phyloP scores from a whole-genome alignment of 2,329 filamentous ascomycete genomes.

The Aspergillus piperis region DNA sequence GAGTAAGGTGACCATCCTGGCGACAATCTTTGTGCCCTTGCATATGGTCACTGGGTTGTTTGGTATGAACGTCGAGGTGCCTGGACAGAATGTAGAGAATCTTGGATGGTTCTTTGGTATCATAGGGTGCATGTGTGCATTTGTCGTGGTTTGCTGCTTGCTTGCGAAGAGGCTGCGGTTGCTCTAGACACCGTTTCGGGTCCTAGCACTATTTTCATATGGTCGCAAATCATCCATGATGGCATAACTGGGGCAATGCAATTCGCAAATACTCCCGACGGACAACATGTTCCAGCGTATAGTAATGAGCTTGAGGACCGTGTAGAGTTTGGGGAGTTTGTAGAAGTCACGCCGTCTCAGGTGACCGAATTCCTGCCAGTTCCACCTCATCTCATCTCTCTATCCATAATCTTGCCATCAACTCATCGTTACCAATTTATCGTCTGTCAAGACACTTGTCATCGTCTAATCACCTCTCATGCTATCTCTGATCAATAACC shows the following conservation, averaged over 20 bases:
- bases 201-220: too few species aligned
- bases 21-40: conserved; percentile 88
- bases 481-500: background rate
- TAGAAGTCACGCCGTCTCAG: background rate
- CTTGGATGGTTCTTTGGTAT: conserved; percentile 52
- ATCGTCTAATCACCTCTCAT: background rate
- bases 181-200: conserved; percentile 25
- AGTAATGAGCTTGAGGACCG: too few species aligned
- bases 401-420: background rate
- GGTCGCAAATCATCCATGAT: too few species aligned
- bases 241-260: too few species aligned
- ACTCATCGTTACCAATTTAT: background rate
- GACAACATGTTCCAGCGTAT: too few species aligned
- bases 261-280: too few species aligned
- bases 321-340: too few species aligned
- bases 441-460: background rate
- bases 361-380: background rate
- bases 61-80: conserved; percentile 53
- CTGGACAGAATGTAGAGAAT: conserved; percentile 37
- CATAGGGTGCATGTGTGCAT: conserved; percentile 43
- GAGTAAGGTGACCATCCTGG: conserved; percentile 90
- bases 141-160: conserved; percentile 39
- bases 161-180: conserved; percentile 38
- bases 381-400: background rate
- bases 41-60: conserved; percentile 74